Conservation (phyloP, 2,329 filamentous ascomycete species). For the Pleochaeta shiraiana region DNA sequence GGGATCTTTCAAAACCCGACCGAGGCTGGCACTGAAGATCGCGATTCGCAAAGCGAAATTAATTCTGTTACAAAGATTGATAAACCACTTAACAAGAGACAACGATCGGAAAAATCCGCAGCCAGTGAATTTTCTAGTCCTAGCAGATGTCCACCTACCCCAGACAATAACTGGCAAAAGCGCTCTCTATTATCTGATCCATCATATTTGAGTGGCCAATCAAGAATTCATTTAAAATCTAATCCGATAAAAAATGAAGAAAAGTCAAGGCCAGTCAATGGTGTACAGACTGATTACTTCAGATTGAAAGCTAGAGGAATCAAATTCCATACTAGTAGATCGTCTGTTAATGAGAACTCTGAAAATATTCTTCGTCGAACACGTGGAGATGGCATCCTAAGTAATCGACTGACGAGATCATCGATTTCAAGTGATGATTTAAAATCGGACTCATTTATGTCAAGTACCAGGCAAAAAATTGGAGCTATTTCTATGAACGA, state of each 20-base stretch:
- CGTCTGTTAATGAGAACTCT: too few species aligned
- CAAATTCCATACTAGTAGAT: conserved; percentile 15
- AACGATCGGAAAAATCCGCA: conserved; percentile 8
- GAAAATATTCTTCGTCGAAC: too few species aligned
- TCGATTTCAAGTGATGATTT: too few species aligned
- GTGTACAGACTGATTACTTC: conserved; percentile 19
- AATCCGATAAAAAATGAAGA: conserved; percentile 12
- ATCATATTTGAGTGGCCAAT: conserved; percentile 15
- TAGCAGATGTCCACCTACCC: conserved; percentile 10
- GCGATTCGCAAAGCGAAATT: conserved; percentile 9
- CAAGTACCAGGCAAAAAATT: too few species aligned
- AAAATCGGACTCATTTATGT: too few species aligned
- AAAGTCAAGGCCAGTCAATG: conserved; percentile 13
- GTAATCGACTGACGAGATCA: too few species aligned
- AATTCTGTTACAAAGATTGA: conserved; percentile 8
- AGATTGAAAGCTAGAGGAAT: conserved; percentile 19
- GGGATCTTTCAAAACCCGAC: conserved; percentile 10
- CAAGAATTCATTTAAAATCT: conserved; percentile 15
- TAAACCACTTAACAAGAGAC: conserved; percentile 8
- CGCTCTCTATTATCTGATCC: conserved; percentile 17
- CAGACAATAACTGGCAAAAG: conserved; percentile 11
- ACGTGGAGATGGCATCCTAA: too few species aligned
- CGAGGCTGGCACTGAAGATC: conserved; percentile 10
- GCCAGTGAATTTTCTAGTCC: conserved; percentile 8
- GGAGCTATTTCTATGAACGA: too few species aligned